Evolutionary conservation across 2,329 filamentous ascomycete species (phyloP).

Genomic region (Arthrinium phaeospermum): DNA sequence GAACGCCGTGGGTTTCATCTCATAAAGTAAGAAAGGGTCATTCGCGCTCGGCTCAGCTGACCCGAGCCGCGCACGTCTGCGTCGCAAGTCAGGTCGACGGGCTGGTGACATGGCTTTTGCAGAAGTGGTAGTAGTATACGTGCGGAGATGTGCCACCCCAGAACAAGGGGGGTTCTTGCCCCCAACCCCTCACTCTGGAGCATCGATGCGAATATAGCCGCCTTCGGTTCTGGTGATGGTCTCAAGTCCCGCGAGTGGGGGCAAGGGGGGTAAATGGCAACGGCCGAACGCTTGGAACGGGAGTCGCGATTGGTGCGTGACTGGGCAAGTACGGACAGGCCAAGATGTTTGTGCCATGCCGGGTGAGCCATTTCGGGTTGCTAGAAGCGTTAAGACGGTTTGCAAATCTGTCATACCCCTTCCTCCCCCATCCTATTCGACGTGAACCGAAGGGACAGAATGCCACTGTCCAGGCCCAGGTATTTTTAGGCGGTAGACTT

Average conservation of each 20-base stretch:
- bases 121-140: neutral
- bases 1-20: neutral
- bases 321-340: neutral
- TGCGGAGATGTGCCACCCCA: neutral
- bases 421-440: neutral
- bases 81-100: neutral
- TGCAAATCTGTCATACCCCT: neutral
- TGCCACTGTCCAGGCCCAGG: neutral
- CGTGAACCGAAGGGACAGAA: neutral
- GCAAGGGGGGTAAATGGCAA: neutral
- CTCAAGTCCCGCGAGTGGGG: conserved; percentile 2
- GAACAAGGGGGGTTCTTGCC: neutral
- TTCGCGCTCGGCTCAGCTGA: neutral
- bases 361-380: neutral
- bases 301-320: conserved; percentile 3
- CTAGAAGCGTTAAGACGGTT: neutral
- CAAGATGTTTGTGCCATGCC: neutral
- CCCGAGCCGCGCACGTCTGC: neutral
- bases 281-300: neutral
- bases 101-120: neutral
- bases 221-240: neutral
- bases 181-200: neutral
- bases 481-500: neutral
- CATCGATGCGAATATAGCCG: conserved; percentile 9
- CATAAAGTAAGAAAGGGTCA: conserved; percentile 11